Evolutionary conservation across 306 rosid species (phyloP), one percentile per base, ranked within the genome.

Genomic region (Datisca glomerata): DNA sequence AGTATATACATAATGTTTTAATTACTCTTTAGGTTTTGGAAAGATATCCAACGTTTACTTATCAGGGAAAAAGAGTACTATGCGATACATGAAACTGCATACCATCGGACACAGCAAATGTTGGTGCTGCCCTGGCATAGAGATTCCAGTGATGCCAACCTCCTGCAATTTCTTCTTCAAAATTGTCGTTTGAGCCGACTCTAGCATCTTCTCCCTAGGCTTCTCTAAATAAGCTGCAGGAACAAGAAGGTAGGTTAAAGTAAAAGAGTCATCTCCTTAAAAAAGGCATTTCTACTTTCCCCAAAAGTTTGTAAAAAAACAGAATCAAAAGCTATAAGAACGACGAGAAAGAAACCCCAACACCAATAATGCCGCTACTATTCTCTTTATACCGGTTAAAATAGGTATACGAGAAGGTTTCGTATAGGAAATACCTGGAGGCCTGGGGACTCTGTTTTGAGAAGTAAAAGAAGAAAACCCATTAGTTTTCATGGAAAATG

Each of bases 101-200:
- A 82, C 94, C 81, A 39, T 33, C 10, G 97, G 94, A 53, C 94
- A 87, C 16, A 73, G 39, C 76, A 82, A 55, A 54, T 54, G 66
- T 45, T 53, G 50, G 42, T 68, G 28, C 63, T 87, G 94, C 33
- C 93, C 94, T 0, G 89, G 70, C 33, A 22, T 20, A 18, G 72
- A 79, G 40, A 57, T 18, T 23, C 28, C 58, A 0, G 37, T 89
- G 0, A 87, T 29, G 23, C 78, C 83, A 63, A 83, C 46, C 41
- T 67, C 75, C 61, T 59, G 41, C 59, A 87, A 53, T 53, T 56
- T 79, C 54, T 8, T 19, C 59, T 53, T 72, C 71, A 82, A 65
- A 39, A 55, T 21, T 48, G 11, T 21, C 42, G 63, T 51, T 3
- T 43, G 45, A 50, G 1, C 8, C 5, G 18, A 31, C 25, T 40